phyloP scores from a whole-genome alignment of 352 stramenopile species.

The Phytophthora macrochlamydospora region DNA sequence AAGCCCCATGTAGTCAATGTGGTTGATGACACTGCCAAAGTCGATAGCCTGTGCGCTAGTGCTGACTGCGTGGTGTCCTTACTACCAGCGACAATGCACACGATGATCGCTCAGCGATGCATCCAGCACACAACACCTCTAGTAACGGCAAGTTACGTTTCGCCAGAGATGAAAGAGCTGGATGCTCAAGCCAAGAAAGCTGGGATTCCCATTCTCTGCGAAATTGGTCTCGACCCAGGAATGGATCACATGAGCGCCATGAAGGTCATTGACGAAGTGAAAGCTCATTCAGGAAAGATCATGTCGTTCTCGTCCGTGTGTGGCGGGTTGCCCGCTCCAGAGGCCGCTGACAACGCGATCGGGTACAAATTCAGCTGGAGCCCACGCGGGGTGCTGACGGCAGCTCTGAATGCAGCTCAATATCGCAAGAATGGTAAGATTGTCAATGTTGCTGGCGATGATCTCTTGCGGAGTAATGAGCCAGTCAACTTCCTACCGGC shows the following conservation, averaged over 20 bases:
- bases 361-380: slow-evolving; percentile 98
- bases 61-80: slow-evolving; percentile 95
- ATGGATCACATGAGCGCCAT: slow-evolving; percentile 98
- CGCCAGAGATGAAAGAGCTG: slow-evolving; percentile 91
- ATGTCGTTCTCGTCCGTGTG: slow-evolving; percentile 94
- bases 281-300: slow-evolving; percentile 88
- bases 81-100: slow-evolving; percentile 94
- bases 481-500: slow-evolving; percentile 88
- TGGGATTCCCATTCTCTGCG: slow-evolving; percentile 94
- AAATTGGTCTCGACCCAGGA: slow-evolving; percentile 95
- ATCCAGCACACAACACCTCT: slow-evolving; percentile 88
- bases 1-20: slow-evolving; percentile 87
- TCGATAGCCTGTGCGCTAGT: slow-evolving; percentile 72
- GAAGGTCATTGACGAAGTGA: slow-evolving; percentile 96
- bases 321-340: slow-evolving; percentile 93
- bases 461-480: slow-evolving; percentile 89
- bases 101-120: slow-evolving; percentile 86
- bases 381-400: slow-evolving; percentile 93
- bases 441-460: slow-evolving; percentile 84
- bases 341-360: slow-evolving; percentile 95
- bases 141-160: slow-evolving; percentile 97
- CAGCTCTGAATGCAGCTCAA: slow-evolving; percentile 89
- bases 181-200: slow-evolving; percentile 70
- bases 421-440: slow-evolving; percentile 89
- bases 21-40: slow-evolving; percentile 36